phyloP scores from a whole-genome alignment of 2,329 filamentous ascomycete genomes.

The Plectosphaerella plurivora region DNA sequence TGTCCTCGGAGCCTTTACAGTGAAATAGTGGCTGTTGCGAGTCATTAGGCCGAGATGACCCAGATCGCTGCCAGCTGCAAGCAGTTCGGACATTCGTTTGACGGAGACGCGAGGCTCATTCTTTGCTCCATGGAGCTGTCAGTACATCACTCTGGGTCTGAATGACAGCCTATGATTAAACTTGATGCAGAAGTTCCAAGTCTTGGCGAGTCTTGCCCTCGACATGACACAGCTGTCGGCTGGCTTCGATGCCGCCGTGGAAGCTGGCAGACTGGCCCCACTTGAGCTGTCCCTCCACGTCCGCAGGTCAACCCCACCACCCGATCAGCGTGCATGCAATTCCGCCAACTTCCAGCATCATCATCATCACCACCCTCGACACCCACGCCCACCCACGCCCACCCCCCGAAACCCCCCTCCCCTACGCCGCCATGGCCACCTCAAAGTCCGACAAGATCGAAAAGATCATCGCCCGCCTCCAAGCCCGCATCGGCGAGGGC shows the following conservation, averaged over 20 bases:
- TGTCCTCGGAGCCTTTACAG: no score
- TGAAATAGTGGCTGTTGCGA: no score
- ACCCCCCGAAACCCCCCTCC: background rate
- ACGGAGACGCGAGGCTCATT: no score
- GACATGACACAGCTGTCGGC: no score
- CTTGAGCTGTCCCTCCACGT: background rate
- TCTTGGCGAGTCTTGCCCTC: no score
- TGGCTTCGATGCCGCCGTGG: background rate
- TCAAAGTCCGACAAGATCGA: constrained; percentile 39
- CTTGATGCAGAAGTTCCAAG: no score
- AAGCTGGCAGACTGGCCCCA: background rate
- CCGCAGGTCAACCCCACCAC: background rate
- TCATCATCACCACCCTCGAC: background rate
- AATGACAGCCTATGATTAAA: no score
- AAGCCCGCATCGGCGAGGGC: constrained; percentile 83
- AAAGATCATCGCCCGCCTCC: constrained; percentile 62
- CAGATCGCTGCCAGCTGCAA: background rate
- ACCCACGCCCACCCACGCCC: background rate
- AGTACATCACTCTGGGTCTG: no score
- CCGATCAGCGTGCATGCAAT: no score
- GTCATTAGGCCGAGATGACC: no score
- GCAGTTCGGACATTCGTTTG: no score
- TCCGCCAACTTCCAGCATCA: background rate
- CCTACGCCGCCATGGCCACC: constrained; percentile 4
- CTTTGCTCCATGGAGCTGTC: no score